These are phyloP conservation scores for Kodamaea laetipori DNA, from an alignment of 805 yeast genomes.

Conservation along the genomic window DNA sequence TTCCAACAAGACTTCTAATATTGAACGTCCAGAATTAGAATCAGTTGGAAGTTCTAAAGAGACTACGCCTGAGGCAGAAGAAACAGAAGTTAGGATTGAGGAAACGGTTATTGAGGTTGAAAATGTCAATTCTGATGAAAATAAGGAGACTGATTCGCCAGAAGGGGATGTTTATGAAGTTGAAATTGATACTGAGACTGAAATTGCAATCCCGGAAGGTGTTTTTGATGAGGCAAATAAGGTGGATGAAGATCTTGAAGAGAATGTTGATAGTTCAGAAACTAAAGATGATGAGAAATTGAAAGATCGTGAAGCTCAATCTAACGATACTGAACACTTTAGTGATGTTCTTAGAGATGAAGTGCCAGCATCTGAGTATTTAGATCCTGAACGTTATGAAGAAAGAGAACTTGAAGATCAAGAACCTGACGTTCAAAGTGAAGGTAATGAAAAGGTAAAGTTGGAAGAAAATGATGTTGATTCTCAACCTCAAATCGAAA, in stretches of 20 bases:
- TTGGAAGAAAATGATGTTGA: too few relatives aligned
- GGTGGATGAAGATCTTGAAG: background rate
- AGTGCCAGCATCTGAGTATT: too few relatives aligned
- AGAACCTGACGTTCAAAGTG: background rate
- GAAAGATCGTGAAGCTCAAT: background rate
- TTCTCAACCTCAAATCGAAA: too few relatives aligned
- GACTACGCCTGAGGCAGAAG: background rate
- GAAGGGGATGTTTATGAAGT: conserved; percentile 4
- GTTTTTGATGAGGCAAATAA: background rate
- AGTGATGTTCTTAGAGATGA: background rate
- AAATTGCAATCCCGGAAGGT: background rate
- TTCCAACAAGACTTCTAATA: background rate
- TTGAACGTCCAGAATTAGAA: background rate
- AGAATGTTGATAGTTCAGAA: background rate
- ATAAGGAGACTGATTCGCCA: background rate
- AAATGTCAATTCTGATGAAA: background rate
- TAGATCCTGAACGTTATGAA: too few relatives aligned
- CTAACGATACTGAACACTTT: too few relatives aligned
- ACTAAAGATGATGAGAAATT: background rate
- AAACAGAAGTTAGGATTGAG: background rate
- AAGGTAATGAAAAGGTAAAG: background rate
- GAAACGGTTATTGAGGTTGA: conserved; percentile 7
- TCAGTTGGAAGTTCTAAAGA: conserved; percentile 4
- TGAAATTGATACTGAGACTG: conserved; percentile 6
- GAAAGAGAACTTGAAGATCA: too few relatives aligned